These are phyloP conservation scores for Lagenidium giganteum DNA, from an alignment of 352 stramenopile genomes.

Conservation along the genomic window DNA sequence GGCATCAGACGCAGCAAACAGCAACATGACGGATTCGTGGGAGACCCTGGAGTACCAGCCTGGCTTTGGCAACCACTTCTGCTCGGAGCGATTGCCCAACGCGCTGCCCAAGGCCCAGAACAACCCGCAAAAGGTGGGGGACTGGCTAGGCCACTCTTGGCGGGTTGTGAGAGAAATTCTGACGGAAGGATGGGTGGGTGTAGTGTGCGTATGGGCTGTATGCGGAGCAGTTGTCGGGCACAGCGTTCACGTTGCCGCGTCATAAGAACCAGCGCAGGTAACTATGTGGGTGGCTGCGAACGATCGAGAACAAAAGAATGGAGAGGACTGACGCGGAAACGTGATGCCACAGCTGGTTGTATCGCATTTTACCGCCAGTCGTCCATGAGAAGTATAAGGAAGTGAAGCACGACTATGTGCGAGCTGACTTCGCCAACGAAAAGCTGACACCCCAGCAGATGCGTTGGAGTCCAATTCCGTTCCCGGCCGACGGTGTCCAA, in stretches of 20 bases:
- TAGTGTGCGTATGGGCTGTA: slow-evolving; percentile 90
- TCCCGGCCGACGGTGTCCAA: slow-evolving; percentile 36
- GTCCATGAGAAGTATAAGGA: slow-evolving; percentile 71
- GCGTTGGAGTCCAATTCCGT: slow-evolving; percentile 87
- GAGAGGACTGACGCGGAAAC: no score
- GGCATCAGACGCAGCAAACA: no score
- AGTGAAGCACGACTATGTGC: slow-evolving; percentile 39
- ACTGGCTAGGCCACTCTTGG: background rate
- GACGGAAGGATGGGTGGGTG: no score
- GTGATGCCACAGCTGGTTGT: slow-evolving; percentile 93
- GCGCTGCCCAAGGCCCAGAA: slow-evolving; percentile 92
- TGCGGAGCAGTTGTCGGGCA: slow-evolving; percentile 95
- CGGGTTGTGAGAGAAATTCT: slow-evolving; percentile 1
- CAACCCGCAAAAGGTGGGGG: slow-evolving; percentile 84
- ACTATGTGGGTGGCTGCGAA: no score
- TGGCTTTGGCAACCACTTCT: slow-evolving; percentile 93
- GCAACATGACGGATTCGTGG: slow-evolving; percentile 39
- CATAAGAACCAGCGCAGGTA: slow-evolving; percentile 76
- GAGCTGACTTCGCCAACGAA: slow-evolving; percentile 64
- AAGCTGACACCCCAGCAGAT: slow-evolving; percentile 89
- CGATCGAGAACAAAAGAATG: no score
- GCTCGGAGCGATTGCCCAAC: slow-evolving; percentile 86
- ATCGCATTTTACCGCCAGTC: slow-evolving; percentile 87
- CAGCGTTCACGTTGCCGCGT: slow-evolving; percentile 93
- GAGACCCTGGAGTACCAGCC: slow-evolving; percentile 78